Evolutionary conservation across 129 eudicot genomes (phyloP).

Genomic region (Helichrysum umbraculigerum): DNA sequence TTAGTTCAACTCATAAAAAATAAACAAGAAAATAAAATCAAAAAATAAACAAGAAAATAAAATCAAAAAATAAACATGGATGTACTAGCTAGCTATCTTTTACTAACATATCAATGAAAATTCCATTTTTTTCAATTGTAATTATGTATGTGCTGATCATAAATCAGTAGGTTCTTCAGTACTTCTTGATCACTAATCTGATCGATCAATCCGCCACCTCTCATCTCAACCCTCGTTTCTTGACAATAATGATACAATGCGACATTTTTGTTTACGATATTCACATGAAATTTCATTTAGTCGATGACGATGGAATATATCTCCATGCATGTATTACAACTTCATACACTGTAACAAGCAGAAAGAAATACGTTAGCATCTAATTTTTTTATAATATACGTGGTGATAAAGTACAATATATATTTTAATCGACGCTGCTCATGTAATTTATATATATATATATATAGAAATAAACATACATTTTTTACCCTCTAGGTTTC

Average conservation of each 20-base stretch:
- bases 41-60: too few relatives aligned
- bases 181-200: conserved; percentile 16
- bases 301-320: conserved; percentile 11
- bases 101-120: conserved; percentile 25
- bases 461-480: too few relatives aligned
- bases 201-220: conserved; percentile 5
- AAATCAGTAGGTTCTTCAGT: conserved; percentile 17
- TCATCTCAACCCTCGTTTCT: conserved; percentile 15
- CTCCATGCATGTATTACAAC: conserved; percentile 29
- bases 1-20: conserved; percentile 17
- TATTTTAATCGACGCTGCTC: too few relatives aligned
- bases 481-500: too few relatives aligned
- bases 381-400: too few relatives aligned
- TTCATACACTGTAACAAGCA: conserved; percentile 21
- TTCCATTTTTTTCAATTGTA: background rate
- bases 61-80: conserved; percentile 16
- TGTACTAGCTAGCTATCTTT: conserved; percentile 21
- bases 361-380: conserved; percentile 1
- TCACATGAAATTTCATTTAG: conserved; percentile 22
- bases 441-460: too few relatives aligned
- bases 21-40: background rate
- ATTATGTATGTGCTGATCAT: conserved; percentile 23
- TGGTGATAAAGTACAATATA: too few relatives aligned
- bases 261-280: background rate
- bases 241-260: conserved; percentile 5